A percentile compares a stretch with the other conserved stretches of the same genome.
Conservation (phyloP, 768 basidiomycete species). For the Leucocoprinus leucothites region DNA sequence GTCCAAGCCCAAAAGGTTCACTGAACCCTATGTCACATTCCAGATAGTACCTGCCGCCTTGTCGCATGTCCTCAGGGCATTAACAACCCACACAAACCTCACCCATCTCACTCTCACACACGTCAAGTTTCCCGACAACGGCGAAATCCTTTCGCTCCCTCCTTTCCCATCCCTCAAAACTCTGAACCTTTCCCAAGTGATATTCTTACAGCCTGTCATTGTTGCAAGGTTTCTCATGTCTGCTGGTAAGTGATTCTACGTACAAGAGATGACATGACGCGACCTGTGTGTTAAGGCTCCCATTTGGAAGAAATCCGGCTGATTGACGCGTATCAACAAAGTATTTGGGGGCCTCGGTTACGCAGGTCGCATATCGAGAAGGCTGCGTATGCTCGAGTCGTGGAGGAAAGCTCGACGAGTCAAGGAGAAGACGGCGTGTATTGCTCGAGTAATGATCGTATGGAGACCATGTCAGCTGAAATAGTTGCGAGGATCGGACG, state of each 20-base stretch:
- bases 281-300: slow-evolving; percentile 10
- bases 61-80: slow-evolving; percentile 34
- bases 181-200: slow-evolving; percentile 50
- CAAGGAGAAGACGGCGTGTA: too few species aligned
- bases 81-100: slow-evolving; percentile 41
- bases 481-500: slow-evolving; percentile 31
- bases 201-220: slow-evolving; percentile 37
- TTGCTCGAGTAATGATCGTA: neutral
- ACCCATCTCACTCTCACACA: slow-evolving; percentile 46
- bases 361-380: slow-evolving; percentile 46
- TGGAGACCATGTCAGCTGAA: slow-evolving; percentile 11
- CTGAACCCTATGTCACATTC: neutral
- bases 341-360: slow-evolving; percentile 57
- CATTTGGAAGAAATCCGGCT: slow-evolving; percentile 35
- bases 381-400: slow-evolving; percentile 21
- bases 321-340: slow-evolving; percentile 52
- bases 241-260: neutral
- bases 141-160: slow-evolving; percentile 20
- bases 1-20: neutral
- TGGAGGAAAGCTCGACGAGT: neutral
- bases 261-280: too few species aligned
- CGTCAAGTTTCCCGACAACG: slow-evolving; percentile 22
- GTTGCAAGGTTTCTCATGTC: slow-evolving; percentile 31
- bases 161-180: slow-evolving; percentile 34
- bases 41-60: slow-evolving; percentile 44